Percentiles rank a stretch among this genome's conserved stretches.
Conservation (phyloP, 768 basidiomycete species). For the Galerina marginata region DNA sequence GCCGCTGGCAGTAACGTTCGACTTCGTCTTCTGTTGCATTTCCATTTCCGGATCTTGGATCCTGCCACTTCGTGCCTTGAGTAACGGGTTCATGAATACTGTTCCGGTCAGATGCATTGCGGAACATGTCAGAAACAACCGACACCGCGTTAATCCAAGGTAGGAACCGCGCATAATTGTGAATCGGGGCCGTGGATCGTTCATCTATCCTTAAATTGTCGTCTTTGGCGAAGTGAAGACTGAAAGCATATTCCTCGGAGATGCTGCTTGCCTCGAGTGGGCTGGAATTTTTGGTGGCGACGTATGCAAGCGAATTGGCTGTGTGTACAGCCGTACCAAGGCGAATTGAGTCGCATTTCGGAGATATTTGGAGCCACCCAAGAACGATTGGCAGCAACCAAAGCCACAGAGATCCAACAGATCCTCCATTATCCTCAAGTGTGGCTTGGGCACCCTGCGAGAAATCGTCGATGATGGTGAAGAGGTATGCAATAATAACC, state of each 20-base stretch:
- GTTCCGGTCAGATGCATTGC: slow-evolving; percentile 8
- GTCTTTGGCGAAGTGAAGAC: not conserved
- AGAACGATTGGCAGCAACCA: slow-evolving; percentile 49
- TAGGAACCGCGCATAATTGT: slow-evolving; percentile 28
- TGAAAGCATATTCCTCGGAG: not conserved
- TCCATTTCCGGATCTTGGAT: not conserved
- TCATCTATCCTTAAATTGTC: slow-evolving; percentile 16
- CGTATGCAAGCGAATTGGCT: slow-evolving; percentile 34
- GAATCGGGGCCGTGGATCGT: slow-evolving; percentile 23
- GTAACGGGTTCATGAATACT: slow-evolving; percentile 7
- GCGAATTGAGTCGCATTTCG: slow-evolving; percentile 41
- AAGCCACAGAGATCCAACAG: slow-evolving; percentile 39
- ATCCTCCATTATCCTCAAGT: slow-evolving; percentile 39
- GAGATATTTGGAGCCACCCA: slow-evolving; percentile 47
- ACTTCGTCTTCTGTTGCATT: not conserved
- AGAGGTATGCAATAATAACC: slow-evolving; percentile 49
- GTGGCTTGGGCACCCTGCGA: slow-evolving; percentile 19
- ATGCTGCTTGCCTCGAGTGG: not conserved
- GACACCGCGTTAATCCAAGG: slow-evolving; percentile 22
- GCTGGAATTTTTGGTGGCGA: slow-evolving; percentile 11
- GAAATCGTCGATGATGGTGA: slow-evolving; percentile 43
- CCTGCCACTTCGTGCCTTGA: not conserved
- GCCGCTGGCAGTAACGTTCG: not conserved
- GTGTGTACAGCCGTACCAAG: slow-evolving; percentile 31
- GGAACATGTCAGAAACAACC: slow-evolving; percentile 17